phyloP scores from a whole-genome alignment of 345 rosid species.

The Populus ilicifolia region DNA sequence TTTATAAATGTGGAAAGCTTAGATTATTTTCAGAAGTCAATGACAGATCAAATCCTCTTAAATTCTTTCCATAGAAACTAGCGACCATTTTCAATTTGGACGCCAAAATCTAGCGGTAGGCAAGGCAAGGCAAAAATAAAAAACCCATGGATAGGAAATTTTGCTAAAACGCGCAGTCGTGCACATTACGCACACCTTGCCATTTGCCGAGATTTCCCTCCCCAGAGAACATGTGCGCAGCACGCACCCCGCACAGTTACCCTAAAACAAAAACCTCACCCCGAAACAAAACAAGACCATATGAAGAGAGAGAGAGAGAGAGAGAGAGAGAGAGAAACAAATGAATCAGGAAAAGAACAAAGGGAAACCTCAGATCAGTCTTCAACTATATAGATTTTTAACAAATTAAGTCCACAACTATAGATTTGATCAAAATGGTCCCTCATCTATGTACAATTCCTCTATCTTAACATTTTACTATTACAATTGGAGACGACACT shows the following conservation, averaged over 20 bases:
- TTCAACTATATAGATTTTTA: not conserved
- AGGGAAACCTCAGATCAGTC: not conserved
- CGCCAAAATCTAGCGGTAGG: not conserved
- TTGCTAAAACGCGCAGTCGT: not conserved
- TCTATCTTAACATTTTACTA: not conserved
- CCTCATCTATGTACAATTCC: not conserved
- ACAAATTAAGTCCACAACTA: not conserved
- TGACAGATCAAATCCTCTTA: no score
- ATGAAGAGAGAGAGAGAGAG: not conserved
- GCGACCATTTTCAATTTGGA: not conserved
- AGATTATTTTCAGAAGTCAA: no score
- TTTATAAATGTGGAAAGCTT: no score
- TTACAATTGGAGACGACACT: not conserved
- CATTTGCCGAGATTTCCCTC: not conserved
- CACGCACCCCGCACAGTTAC: not conserved
- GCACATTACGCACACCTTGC: slow-evolving; percentile 12
- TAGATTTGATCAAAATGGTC: not conserved
- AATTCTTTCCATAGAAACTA: no score
- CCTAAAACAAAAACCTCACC: not conserved
- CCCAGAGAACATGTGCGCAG: slow-evolving; percentile 6
- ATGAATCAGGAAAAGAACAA: not conserved
- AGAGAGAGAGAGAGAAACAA: not conserved
- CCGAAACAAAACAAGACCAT: not conserved
- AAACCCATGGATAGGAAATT: not conserved
- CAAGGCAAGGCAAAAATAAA: not conserved